A percentile compares a stretch with the other conserved stretches of the same genome.
These are phyloP conservation scores for Pseudocercospora vitis DNA, from an alignment of 2,329 filamentous ascomycete species.

Conservation along the genomic window DNA sequence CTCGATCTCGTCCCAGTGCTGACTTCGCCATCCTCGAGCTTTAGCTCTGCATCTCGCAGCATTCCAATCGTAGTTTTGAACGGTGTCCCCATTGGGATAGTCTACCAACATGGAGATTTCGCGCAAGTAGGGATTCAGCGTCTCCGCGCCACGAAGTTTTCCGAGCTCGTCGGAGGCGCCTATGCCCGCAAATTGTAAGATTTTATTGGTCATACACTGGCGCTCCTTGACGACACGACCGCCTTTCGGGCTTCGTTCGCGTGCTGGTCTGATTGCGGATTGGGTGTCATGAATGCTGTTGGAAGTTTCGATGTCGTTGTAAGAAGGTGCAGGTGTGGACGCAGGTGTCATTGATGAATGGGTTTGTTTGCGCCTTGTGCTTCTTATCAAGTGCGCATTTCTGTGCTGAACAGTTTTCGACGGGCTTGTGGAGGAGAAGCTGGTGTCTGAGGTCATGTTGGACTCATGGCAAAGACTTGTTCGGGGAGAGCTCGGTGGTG, in stretches of 20 bases:
- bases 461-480: neutral
- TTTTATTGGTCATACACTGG: neutral
- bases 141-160: neutral
- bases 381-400: too few relatives aligned
- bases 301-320: neutral
- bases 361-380: too few relatives aligned
- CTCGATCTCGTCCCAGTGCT: too few relatives aligned
- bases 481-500: slow-evolving; percentile 1
- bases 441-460: neutral
- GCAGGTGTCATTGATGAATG: too few relatives aligned
- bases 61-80: slow-evolving; percentile 10
- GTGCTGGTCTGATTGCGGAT: too few relatives aligned
- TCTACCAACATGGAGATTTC: slow-evolving; percentile 13
- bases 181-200: slow-evolving; percentile 2
- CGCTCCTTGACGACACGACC: too few relatives aligned
- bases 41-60: neutral
- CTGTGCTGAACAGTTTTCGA: too few relatives aligned
- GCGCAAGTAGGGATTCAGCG: slow-evolving; percentile 4
- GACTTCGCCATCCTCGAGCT: slow-evolving; percentile 1
- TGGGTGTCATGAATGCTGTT: neutral
- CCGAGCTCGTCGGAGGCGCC: neutral
- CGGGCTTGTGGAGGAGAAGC: neutral
- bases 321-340: neutral
- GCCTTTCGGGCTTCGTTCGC: too few relatives aligned
- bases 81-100: neutral